Conservation (phyloP, 495 filamentous ascomycete species). For the Hypoxylon trugodes region DNA sequence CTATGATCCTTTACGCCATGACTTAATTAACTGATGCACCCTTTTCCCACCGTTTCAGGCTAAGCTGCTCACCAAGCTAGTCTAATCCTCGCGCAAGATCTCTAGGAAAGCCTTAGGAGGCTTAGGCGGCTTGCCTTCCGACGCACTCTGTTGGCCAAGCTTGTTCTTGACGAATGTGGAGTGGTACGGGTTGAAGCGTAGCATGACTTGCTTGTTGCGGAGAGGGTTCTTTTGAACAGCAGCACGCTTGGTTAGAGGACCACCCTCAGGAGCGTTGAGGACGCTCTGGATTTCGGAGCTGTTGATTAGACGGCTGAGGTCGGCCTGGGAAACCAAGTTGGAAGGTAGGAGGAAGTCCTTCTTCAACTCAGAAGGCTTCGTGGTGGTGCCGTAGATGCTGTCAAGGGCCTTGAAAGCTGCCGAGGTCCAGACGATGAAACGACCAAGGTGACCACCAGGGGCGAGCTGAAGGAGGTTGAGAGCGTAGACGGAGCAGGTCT, state of each 20-base stretch:
- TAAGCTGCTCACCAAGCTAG: slow-evolving; percentile 48
- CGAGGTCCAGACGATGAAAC: slow-evolving; percentile 99
- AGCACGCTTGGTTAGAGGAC: slow-evolving; percentile 86
- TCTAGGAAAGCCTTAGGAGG: slow-evolving; percentile 48
- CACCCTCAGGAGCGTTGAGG: slow-evolving; percentile 86
- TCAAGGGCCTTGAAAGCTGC: slow-evolving; percentile 95
- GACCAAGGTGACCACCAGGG: slow-evolving; percentile 97
- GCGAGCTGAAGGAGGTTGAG: slow-evolving; percentile 99
- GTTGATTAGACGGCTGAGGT: slow-evolving; percentile 97
- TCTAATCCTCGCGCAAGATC: slow-evolving; percentile 54
- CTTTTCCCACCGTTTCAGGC: slow-evolving; percentile 33
- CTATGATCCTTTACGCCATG: slow-evolving; percentile 47
- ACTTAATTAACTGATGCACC: slow-evolving; percentile 41
- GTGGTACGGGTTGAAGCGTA: slow-evolving; percentile 97
- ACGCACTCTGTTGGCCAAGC: slow-evolving; percentile 52
- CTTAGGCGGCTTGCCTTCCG: slow-evolving; percentile 49
- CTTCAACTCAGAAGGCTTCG: slow-evolving; percentile 85
- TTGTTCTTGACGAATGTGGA: slow-evolving; percentile 79
- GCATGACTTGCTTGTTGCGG: slow-evolving; percentile 94
- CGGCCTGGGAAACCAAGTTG: slow-evolving; percentile 86
- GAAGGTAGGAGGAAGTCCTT: slow-evolving; percentile 97
- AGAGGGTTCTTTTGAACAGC: slow-evolving; percentile 98
- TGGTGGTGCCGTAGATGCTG: slow-evolving; percentile 92
- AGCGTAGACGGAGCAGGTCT: slow-evolving; percentile 92
- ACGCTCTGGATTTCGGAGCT: slow-evolving; percentile 96